Conservation (phyloP, 768 basidiomycete genomes). For the Lyophyllum semitale region DNA sequence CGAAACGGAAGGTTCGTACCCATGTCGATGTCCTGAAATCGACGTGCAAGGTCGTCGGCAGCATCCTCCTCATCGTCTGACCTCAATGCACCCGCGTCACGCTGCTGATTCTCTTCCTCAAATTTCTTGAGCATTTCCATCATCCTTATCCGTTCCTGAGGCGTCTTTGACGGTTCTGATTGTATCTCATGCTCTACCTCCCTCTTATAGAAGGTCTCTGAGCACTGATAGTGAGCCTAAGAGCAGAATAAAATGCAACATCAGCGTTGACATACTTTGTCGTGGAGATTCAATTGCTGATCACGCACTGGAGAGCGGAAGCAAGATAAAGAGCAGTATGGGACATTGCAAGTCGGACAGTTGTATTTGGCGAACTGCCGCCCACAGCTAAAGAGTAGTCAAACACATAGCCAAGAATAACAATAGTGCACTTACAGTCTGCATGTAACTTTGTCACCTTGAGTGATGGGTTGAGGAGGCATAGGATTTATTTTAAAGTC, state of each 20-base stretch:
- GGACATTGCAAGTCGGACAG: slow-evolving; percentile 79
- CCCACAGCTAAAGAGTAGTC: slow-evolving; percentile 52
- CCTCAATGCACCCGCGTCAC: slow-evolving; percentile 40
- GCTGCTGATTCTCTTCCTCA: slow-evolving; percentile 54
- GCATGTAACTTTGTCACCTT: slow-evolving; percentile 36
- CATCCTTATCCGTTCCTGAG: slow-evolving; percentile 64
- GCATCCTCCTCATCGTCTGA: slow-evolving; percentile 36
- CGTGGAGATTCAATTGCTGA: not conserved
- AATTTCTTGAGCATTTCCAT: slow-evolving; percentile 71
- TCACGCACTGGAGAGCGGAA: slow-evolving; percentile 69
- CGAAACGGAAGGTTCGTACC: slow-evolving; percentile 40
- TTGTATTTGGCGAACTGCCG: slow-evolving; percentile 79
- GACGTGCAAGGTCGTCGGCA: slow-evolving; percentile 43
- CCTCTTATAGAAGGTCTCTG: slow-evolving; percentile 79
- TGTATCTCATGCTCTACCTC: slow-evolving; percentile 69
- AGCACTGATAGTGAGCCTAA: slow-evolving; percentile 70
- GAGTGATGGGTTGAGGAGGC: slow-evolving; percentile 13
- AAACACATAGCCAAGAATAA: not conserved
- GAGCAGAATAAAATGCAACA: not conserved
- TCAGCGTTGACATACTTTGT: slow-evolving; percentile 5
- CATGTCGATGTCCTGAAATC: slow-evolving; percentile 62
- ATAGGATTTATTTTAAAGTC: slow-evolving; percentile 27
- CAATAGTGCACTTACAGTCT: slow-evolving; percentile 39
- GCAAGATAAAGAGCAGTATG: slow-evolving; percentile 79
- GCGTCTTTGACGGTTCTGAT: slow-evolving; percentile 51